Base-by-base conservation (phyloP, 805 yeast genomes). In the Zygoascus tannicola region DNA sequence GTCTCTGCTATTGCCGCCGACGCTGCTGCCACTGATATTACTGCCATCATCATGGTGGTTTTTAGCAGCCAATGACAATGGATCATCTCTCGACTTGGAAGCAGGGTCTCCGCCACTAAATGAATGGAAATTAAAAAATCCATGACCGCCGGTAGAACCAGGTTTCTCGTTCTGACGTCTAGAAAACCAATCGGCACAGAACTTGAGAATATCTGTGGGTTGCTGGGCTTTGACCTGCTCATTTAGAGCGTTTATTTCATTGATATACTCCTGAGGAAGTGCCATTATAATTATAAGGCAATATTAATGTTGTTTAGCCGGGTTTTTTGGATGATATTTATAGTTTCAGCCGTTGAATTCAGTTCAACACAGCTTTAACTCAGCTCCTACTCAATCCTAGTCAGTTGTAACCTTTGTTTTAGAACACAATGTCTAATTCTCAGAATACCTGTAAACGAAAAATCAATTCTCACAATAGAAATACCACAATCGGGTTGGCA, bases 131-230 rank as follows among this genome's bases (percentile, higher is more conserved):
- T 44, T 35, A 19, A 40, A 28, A 8, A 40, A 22, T 8, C 30
- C 26, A 20, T 12, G 12, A 4, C 19, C 8, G 21, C 19, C 15
- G n/a, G n/a, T n/a, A 5, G 18, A 14, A 8, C 37, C 35, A 4
- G 35, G 30, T n/a, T 36, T 18, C 32, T 50, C 70, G 51, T 77
- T 79, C 47, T 83, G 65, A 47, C 80, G 74, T 40, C 69, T 60
- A 56, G 73, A 74, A 66, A 84, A 84, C 62, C 80, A 81, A 61
- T 78, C 74, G 44, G 84, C 81, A 55, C 88, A 80, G 64, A 82
- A 84, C 56, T 83, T 87, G 46, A 84, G 59, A 10, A 83, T 66
- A 56, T 83, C 90, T 12, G 67, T 57, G 1, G 94, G 94, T 53
- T 79, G 74, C 40, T 70, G 67, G 36, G 60, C 59, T 38, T 66